A percentile compares a stretch with the other conserved stretches of the same genome.
Evolutionary conservation across 495 filamentous ascomycete species (phyloP).

Genomic region (Penicillium turbatum): DNA sequence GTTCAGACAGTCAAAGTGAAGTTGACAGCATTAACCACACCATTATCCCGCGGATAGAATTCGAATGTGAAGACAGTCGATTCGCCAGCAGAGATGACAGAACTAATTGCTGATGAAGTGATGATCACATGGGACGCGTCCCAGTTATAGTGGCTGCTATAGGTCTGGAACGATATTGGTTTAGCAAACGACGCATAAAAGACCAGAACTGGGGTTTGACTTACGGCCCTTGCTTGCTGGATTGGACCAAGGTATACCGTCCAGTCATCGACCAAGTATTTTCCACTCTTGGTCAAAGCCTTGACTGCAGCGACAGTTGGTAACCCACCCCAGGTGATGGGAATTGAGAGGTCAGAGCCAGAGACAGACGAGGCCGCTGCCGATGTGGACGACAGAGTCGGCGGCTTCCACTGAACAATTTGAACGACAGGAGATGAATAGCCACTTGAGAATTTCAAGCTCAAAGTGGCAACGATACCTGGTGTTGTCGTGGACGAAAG

Average conservation of each 20-base stretch:
- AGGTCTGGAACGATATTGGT: constrained; percentile 29
- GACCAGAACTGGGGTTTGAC: constrained; percentile 6
- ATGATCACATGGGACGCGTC: constrained; percentile 42
- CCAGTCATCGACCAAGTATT: constrained; percentile 54
- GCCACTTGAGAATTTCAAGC: constrained; percentile 50
- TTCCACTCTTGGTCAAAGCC: constrained; percentile 46
- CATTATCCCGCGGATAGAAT: constrained; percentile 45
- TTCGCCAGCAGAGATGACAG: constrained; percentile 43
- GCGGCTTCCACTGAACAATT: constrained; percentile 49
- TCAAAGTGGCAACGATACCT: constrained; percentile 48
- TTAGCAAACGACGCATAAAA: neutral
- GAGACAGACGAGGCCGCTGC: constrained; percentile 35
- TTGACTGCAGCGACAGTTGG: constrained; percentile 48
- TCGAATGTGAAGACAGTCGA: constrained; percentile 49
- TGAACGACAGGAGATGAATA: constrained; percentile 38
- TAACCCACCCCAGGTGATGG: constrained; percentile 50
- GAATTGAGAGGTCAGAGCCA: constrained; percentile 45
- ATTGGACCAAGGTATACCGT: constrained; percentile 52
- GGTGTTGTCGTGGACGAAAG: constrained; percentile 33
- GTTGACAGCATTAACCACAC: constrained; percentile 37
- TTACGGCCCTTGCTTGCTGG: constrained; percentile 47
- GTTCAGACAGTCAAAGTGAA: constrained; percentile 46
- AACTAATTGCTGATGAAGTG: constrained; percentile 37
- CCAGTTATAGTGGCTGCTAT: constrained; percentile 49
- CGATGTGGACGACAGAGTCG: constrained; percentile 37